These are phyloP conservation scores for Nothophytophthora sp. DNA, from an alignment of 352 stramenopile genomes.

Conservation along the genomic window DNA sequence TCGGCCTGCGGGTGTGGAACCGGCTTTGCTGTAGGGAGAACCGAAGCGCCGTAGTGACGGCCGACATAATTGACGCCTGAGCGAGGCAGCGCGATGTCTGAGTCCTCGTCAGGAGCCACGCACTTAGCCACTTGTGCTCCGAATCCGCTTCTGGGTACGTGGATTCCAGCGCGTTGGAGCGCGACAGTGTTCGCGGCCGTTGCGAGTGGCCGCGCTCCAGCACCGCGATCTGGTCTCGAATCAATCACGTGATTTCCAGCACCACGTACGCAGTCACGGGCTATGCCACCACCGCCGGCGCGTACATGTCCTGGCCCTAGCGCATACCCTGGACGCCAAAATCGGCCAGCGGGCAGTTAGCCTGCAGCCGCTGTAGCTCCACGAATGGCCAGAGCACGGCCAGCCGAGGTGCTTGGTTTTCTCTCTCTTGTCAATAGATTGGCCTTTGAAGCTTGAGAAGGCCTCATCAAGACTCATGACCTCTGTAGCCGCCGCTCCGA, in stretches of 20 bases:
- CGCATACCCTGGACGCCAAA: slow-evolving; percentile 46
- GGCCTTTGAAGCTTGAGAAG: no score
- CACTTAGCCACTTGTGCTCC: slow-evolving; percentile 65
- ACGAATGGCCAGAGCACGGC: slow-evolving; percentile 77
- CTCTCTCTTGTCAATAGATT: no score
- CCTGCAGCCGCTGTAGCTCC: slow-evolving; percentile 51
- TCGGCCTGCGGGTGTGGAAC: no score
- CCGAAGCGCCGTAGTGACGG: not conserved
- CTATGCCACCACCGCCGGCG: slow-evolving; percentile 53
- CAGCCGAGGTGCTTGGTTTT: not conserved
- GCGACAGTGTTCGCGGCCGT: slow-evolving; percentile 84
- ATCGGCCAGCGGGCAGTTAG: slow-evolving; percentile 70
- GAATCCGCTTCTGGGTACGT: slow-evolving; percentile 65
- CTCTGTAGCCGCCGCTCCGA: no score
- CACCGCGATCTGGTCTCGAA: slow-evolving; percentile 58
- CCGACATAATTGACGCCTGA: slow-evolving; percentile 72
- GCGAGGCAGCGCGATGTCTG: slow-evolving; percentile 86
- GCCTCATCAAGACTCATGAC: no score
- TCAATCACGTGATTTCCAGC: slow-evolving; percentile 48
- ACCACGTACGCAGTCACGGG: slow-evolving; percentile 50
- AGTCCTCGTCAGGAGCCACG: slow-evolving; percentile 40
- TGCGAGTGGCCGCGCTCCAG: slow-evolving; percentile 68
- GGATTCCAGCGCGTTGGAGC: slow-evolving; percentile 88
- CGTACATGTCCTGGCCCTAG: slow-evolving; percentile 55
- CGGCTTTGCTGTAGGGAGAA: not conserved